Base-by-base conservation (phyloP, 2,329 filamentous ascomycete genomes). In the Pseudogymnoascus sp. region DNA sequence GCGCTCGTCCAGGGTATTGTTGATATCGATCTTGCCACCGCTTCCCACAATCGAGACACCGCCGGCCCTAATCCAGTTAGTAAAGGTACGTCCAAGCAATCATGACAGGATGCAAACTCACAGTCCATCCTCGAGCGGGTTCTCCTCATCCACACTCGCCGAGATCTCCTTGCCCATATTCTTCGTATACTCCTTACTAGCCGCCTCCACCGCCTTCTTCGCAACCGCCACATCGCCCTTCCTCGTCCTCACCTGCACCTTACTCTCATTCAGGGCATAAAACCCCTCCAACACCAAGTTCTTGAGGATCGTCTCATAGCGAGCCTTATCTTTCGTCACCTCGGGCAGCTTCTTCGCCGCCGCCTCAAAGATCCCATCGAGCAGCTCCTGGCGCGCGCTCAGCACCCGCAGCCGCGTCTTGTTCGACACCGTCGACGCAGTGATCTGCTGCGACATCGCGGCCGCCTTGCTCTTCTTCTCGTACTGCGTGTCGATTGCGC, bases 381-480 rank as follows among this genome's bases (percentile, higher is more conserved):
- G 85, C 71, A 99, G 80, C 77, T 93, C 88, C 82, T 99, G 94
- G 71, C 92, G 85, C 63, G 92, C 89, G 66, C 83, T 84, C 63
- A 99, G 87, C 62, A 99, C 88, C 74, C 88, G 88, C 76, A 99
- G 87, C 65, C 94, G 87, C 63, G 90, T 94, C 83, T 96, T 96
- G 83, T 99, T 99, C 78, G 92, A 85, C 66, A 97, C 87, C 65
- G 92, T 97, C 67, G 92, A 97, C 74, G 90, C 90, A 67, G 92
- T 96, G 80, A 97, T 97, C 80, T 99, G 94, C 83, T 97, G 94
- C 66, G 91, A 93, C 90, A 97, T 96, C 80, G 89, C 85, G 71
- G 94, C 93, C 79, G 96, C 90, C 83, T 97, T 99, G 86, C 95
- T 95, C 82, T 97, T 97, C 86, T 96, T 97, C 79, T 93, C 90